These are phyloP conservation scores for Hericium erinaceus DNA, from an alignment of 768 basidiomycete species.

Conservation along the genomic window DNA sequence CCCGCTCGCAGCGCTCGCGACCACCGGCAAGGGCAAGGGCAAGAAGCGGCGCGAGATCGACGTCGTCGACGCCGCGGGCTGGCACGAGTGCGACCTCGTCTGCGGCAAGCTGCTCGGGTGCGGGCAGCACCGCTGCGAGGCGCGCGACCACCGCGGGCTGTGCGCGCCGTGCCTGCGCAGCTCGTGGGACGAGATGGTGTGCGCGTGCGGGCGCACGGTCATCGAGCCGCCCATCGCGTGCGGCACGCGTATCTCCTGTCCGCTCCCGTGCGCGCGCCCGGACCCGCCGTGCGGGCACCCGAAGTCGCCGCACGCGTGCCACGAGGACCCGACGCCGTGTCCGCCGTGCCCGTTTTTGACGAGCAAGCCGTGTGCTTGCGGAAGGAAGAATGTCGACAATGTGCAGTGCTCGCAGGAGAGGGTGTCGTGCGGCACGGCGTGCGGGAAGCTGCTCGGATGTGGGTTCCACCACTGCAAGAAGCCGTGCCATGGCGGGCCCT, in stretches of 20 bases:
- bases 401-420: slow-evolving; percentile 80
- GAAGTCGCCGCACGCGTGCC: slow-evolving; percentile 69
- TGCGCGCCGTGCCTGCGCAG: slow-evolving; percentile 83
- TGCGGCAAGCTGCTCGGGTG: slow-evolving; percentile 69
- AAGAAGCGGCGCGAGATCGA: slow-evolving; percentile 28
- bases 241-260: slow-evolving; percentile 70
- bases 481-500: slow-evolving; percentile 74
- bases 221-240: slow-evolving; percentile 86
- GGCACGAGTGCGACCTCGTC: slow-evolving; percentile 79
- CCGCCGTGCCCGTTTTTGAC: slow-evolving; percentile 85
- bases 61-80: slow-evolving; percentile 51
- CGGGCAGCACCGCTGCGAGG: slow-evolving; percentile 73
- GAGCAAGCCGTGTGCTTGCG: slow-evolving; percentile 77
- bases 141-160: slow-evolving; percentile 70
- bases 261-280: slow-evolving; percentile 69
- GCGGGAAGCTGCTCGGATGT: slow-evolving; percentile 73
- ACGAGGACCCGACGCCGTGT: slow-evolving; percentile 59
- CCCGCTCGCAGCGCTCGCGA: slow-evolving; percentile 63
- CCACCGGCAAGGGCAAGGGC: slow-evolving; percentile 46
- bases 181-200: slow-evolving; percentile 86
- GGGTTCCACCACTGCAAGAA: slow-evolving; percentile 87
- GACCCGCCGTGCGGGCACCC: slow-evolving; percentile 78
- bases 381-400: slow-evolving; percentile 73
- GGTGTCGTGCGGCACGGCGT: slow-evolving; percentile 77
- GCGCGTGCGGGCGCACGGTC: slow-evolving; percentile 78